A percentile compares a stretch with the other conserved stretches of the same genome.
Conservation (phyloP, 192 early-diverging fungal genomes). For the Phlyctochytrium planicorne region DNA sequence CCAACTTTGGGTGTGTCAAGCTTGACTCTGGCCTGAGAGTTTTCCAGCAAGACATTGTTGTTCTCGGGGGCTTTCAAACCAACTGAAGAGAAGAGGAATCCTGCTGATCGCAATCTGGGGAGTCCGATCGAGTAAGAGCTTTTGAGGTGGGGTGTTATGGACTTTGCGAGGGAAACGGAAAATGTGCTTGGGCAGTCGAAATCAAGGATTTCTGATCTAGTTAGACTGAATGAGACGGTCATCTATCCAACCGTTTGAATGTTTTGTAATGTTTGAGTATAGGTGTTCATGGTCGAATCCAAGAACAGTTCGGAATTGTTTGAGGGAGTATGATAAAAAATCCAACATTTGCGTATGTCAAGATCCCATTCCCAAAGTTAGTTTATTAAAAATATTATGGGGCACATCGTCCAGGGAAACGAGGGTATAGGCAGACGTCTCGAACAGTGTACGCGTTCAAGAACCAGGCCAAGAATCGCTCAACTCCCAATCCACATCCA, state of each 20-base stretch:
- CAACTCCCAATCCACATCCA: slow-evolving; percentile 96
- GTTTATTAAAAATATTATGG: too few species aligned
- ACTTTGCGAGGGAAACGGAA: slow-evolving; percentile 70
- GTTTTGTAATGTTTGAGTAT: neutral
- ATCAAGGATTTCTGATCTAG: slow-evolving; percentile 63
- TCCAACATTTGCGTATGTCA: too few species aligned
- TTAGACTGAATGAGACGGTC: neutral
- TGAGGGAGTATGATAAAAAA: too few species aligned
- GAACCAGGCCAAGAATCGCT: slow-evolving; percentile 97
- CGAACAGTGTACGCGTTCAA: slow-evolving; percentile 86
- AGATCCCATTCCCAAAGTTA: too few species aligned
- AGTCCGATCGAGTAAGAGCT: slow-evolving; percentile 69
- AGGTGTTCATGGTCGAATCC: neutral
- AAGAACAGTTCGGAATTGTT: too few species aligned
- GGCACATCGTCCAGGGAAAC: slow-evolving; percentile 82
- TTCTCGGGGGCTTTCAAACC: slow-evolving; percentile 45
- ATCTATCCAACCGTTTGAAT: neutral
- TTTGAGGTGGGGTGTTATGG: slow-evolving; percentile 73
- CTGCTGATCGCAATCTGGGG: slow-evolving; percentile 62
- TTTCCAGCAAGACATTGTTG: slow-evolving; percentile 6
- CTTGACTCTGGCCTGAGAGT: neutral
- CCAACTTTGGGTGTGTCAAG: neutral
- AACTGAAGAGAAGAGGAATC: slow-evolving; percentile 78
- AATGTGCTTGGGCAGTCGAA: slow-evolving; percentile 78
- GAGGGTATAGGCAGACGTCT: slow-evolving; percentile 88